Evolutionary conservation across 23 red algal species (phyloP).

Genomic region (Gracilaria domingensis): DNA sequence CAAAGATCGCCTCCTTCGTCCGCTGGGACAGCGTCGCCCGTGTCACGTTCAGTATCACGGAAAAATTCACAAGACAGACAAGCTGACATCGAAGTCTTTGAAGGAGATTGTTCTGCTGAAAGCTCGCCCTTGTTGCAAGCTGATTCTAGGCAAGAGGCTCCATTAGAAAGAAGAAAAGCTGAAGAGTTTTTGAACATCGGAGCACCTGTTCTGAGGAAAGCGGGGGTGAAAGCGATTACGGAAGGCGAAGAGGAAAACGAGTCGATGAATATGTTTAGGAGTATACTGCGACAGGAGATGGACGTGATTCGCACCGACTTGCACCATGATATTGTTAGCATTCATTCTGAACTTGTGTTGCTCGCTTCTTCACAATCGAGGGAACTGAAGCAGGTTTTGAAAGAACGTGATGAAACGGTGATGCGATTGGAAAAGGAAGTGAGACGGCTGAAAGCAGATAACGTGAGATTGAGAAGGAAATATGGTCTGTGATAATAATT

Average conservation of each 20-base stretch:
- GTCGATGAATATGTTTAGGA: neutral
- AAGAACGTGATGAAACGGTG: slow-evolving; percentile 47
- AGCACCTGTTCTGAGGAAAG: slow-evolving; percentile 1
- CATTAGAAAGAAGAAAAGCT: slow-evolving; percentile 9
- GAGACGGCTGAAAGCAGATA: slow-evolving; percentile 32
- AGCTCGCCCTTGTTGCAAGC: neutral
- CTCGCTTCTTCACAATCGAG: slow-evolving; percentile 34
- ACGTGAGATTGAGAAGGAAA: slow-evolving; percentile 39
- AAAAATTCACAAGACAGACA: neutral
- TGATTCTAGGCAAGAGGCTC: neutral
- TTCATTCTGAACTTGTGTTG: slow-evolving; percentile 72
- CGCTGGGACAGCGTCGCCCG: neutral
- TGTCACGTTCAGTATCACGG: neutral
- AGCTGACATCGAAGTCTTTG: neutral
- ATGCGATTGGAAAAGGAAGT: slow-evolving; percentile 41
- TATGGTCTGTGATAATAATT: slow-evolving; percentile 33
- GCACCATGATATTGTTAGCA: slow-evolving; percentile 51
- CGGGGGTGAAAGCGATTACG: neutral
- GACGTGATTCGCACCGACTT: slow-evolving; percentile 40
- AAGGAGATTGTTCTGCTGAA: neutral
- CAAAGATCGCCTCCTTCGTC: slow-evolving; percentile 4
- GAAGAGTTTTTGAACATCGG: neutral
- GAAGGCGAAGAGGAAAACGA: neutral
- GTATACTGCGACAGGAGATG: slow-evolving; percentile 34
- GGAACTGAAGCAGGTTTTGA: slow-evolving; percentile 35